phyloP scores from a whole-genome alignment of 2,329 filamentous ascomycete species.

The Arthroderma sp. region DNA sequence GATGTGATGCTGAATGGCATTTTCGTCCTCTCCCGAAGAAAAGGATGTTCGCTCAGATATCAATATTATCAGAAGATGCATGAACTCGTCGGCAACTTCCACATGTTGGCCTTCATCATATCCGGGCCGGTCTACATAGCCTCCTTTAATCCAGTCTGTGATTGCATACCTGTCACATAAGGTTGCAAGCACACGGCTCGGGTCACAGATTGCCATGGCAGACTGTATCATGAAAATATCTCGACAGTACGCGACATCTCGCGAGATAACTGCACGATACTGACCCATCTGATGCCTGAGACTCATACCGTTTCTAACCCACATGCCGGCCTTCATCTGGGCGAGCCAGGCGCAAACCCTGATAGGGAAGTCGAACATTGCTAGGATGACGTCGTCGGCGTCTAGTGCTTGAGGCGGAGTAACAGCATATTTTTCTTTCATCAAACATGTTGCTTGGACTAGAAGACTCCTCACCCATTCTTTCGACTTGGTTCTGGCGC shows the following conservation, averaged over 20 bases:
- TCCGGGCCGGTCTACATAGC: conserved; percentile 60
- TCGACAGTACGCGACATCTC: conserved; percentile 86
- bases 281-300: conserved; percentile 88
- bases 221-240: conserved; percentile 92
- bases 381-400: conserved; percentile 69
- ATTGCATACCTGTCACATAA: conserved; percentile 88
- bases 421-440: conserved; percentile 43
- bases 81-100: conserved; percentile 89
- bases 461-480: conserved; percentile 58
- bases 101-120: conserved; percentile 82
- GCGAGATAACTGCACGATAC: conserved; percentile 76
- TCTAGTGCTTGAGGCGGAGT: conserved; percentile 37
- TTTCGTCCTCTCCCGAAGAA: conserved; percentile 27
- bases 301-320: conserved; percentile 95
- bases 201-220: conserved; percentile 73
- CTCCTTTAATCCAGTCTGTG: conserved; percentile 71
- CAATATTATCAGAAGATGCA: conserved; percentile 82
- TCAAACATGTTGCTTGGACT: conserved; percentile 53
- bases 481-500: conserved; percentile 61
- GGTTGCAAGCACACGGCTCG: conserved; percentile 70
- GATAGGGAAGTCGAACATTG: conserved; percentile 83
- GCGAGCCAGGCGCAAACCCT: conserved; percentile 92
- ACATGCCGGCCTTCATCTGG: conserved; percentile 97
- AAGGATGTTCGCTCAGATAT: conserved; percentile 80
- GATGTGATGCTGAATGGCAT: conserved; percentile 49